These are phyloP conservation scores for Endocladia muricata DNA, from an alignment of 31 red algal species.

Conservation along the genomic window DNA sequence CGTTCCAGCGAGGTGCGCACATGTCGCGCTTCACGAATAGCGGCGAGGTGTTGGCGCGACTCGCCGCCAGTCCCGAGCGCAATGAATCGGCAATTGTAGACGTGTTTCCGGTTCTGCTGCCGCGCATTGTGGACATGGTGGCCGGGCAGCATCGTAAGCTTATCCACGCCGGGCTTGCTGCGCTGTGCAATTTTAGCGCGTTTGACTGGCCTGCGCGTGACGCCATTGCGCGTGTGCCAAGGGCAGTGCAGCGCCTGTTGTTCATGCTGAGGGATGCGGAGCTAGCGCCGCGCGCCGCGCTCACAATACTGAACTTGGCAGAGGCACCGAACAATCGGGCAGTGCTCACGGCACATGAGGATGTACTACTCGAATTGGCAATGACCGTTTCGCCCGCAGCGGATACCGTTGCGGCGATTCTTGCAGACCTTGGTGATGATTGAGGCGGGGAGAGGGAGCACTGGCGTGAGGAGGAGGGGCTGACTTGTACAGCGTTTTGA, in stretches of 20 bases:
- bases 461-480: background rate
- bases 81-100: constrained; percentile 80
- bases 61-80: constrained; percentile 69
- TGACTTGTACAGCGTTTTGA: no score
- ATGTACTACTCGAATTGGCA: constrained; percentile 49
- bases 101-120: constrained; percentile 69
- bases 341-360: constrained; percentile 69
- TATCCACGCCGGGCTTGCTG: constrained; percentile 67
- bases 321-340: constrained; percentile 90
- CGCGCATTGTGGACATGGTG: constrained; percentile 84
- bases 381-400: constrained; percentile 44
- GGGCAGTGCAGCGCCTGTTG: constrained; percentile 60
- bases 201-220: constrained; percentile 90
- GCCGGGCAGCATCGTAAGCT: constrained; percentile 41
- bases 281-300: constrained; percentile 67
- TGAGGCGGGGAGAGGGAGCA: background rate
- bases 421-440: constrained; percentile 41
- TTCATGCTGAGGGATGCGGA: constrained; percentile 50
- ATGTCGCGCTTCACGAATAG: constrained; percentile 73
- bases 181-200: constrained; percentile 76
- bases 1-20: constrained; percentile 43
- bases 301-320: constrained; percentile 83
- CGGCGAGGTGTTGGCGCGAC: constrained; percentile 78
- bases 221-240: constrained; percentile 72
- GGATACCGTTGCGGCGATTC: constrained; percentile 39